phyloP scores from a whole-genome alignment of 2,329 filamentous ascomycete genomes.

The Fusarium illudens region DNA sequence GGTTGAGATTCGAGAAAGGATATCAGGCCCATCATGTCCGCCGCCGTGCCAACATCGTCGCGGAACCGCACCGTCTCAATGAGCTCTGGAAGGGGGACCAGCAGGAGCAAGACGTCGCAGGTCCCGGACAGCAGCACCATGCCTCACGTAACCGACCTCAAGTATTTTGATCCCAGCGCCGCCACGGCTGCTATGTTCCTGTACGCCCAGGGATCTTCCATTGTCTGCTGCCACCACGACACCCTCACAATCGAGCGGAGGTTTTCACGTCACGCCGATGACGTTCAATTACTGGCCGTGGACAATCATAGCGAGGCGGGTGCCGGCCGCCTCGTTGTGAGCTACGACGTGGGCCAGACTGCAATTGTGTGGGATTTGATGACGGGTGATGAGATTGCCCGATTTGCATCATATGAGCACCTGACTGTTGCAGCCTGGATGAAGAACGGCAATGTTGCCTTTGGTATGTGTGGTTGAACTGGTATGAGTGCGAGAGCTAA shows the following conservation, averaged over 20 bases:
- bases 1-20: constrained; percentile 42
- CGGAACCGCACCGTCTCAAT: constrained; percentile 68
- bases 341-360: constrained; percentile 89
- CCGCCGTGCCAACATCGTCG: constrained; percentile 58
- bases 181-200: constrained; percentile 92
- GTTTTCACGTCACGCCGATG: constrained; percentile 84
- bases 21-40: constrained; percentile 64
- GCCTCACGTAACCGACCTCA: constrained; percentile 58
- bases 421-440: constrained; percentile 91
- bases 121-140: constrained; percentile 62
- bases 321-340: constrained; percentile 85
- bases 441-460: constrained; percentile 95
- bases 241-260: constrained; percentile 87
- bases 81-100: constrained; percentile 65
- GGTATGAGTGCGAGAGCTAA: constrained; percentile 27
- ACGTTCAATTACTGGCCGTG: constrained; percentile 83
- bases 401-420: constrained; percentile 92
- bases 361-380: constrained; percentile 97
- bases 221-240: constrained; percentile 92
- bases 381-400: constrained; percentile 86
- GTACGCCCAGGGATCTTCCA: constrained; percentile 81
- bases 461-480: constrained; percentile 69
- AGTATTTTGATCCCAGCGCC: constrained; percentile 83
- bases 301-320: constrained; percentile 92
- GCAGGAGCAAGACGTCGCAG: constrained; percentile 53